Evolutionary conservation across 306 rosid genomes (phyloP).

Genomic region (Prunus padus): DNA sequence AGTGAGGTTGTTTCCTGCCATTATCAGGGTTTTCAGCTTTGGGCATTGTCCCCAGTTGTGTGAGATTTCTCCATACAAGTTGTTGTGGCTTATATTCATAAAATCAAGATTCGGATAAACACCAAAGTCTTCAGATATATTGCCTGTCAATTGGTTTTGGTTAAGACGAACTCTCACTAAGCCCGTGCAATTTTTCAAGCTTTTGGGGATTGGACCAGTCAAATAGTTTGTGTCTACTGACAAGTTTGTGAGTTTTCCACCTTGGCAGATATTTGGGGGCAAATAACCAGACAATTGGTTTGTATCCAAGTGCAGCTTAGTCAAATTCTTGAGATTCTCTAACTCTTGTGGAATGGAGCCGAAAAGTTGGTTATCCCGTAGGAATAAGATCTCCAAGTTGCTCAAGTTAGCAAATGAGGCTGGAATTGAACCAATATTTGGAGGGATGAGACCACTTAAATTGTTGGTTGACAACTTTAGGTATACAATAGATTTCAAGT

Average conservation of each 20-base stretch:
- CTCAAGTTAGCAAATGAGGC: neutral
- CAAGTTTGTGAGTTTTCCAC: constrained; percentile 4
- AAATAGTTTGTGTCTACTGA: constrained; percentile 21
- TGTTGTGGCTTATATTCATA: constrained; percentile 16
- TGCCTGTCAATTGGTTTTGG: constrained; percentile 22
- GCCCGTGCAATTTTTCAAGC: constrained; percentile 30
- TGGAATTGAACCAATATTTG: neutral
- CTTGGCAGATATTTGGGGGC: neutral
- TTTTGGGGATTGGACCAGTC: constrained; percentile 20
- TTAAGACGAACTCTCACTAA: constrained; percentile 25
- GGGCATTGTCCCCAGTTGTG: neutral
- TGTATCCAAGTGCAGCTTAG: fast-evolving
- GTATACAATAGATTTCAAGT: neutral
- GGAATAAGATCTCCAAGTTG: fast-evolving
- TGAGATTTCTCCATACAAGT: too few species aligned
- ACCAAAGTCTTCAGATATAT: constrained; percentile 32
- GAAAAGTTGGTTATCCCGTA: neutral
- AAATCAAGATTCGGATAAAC: constrained; percentile 36
- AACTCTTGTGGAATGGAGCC: neutral
- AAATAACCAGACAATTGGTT: neutral
- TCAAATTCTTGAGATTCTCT: neutral
- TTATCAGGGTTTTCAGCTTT: fast-evolving
- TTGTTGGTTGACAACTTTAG: neutral
- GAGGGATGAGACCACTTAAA: neutral
- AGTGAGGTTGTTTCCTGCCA: too few species aligned